Evolutionary conservation across 352 stramenopile species (phyloP).

Genomic region (Globisporangium radiosum): DNA sequence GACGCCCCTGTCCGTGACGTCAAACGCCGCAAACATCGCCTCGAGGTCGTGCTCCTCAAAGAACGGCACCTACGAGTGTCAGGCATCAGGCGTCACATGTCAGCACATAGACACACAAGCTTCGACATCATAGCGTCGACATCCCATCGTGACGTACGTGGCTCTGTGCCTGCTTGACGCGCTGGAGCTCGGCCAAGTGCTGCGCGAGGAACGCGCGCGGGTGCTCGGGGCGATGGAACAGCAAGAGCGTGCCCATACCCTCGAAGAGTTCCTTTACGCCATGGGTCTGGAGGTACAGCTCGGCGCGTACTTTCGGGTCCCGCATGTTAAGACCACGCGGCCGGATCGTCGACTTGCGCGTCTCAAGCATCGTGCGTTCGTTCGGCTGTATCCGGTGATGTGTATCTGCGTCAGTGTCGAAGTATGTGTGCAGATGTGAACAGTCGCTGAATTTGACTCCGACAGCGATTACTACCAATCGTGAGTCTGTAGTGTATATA

Average conservation of each 20-base stretch:
- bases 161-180: constrained; percentile 43
- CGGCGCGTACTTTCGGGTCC: constrained; percentile 54
- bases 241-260: constrained; percentile 46
- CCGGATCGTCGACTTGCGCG: constrained; percentile 8
- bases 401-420: too few species aligned
- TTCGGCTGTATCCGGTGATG: neutral
- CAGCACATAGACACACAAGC: too few species aligned
- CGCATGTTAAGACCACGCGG: constrained; percentile 35
- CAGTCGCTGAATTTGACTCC: too few species aligned
- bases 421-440: too few species aligned
- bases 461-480: too few species aligned
- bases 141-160: constrained; percentile 23
- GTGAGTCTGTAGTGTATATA: too few species aligned
- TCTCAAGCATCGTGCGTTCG: neutral
- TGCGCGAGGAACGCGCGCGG: constrained; percentile 55
- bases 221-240: constrained; percentile 57
- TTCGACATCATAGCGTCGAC: neutral
- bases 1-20: constrained; percentile 58
- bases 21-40: constrained; percentile 71
- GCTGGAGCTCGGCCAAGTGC: constrained; percentile 46
- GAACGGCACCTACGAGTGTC: constrained; percentile 30
- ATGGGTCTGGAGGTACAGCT: constrained; percentile 59
- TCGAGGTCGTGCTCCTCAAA: constrained; percentile 68
- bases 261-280: constrained; percentile 68
- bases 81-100: neutral